Conservation (phyloP, 495 filamentous ascomycete genomes). For the Podospora conica region DNA sequence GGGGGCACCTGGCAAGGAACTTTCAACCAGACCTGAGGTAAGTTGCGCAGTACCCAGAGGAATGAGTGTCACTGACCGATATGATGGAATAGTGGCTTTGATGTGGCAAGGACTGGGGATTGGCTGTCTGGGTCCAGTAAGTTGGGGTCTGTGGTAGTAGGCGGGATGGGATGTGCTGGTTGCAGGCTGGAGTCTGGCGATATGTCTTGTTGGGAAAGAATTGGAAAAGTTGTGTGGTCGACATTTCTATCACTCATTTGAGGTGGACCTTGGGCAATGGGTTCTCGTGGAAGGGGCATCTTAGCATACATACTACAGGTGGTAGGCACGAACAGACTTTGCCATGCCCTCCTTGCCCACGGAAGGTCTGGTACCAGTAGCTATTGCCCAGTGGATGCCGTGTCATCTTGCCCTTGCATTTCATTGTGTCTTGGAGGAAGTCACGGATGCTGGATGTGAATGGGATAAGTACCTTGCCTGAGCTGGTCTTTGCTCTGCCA, state of each 20-base stretch:
- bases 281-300: background rate
- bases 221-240: background rate
- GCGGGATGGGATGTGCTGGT: background rate
- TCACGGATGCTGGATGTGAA: too few relatives aligned
- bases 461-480: too few relatives aligned
- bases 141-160: background rate
- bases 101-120: background rate
- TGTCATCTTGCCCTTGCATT: background rate
- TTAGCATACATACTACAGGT: background rate
- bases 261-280: background rate
- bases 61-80: background rate
- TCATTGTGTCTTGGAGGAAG: background rate
- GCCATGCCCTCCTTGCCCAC: background rate
- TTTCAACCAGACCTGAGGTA: background rate
- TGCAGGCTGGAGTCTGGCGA: background rate
- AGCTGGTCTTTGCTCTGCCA: too few relatives aligned
- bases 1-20: too few relatives aligned
- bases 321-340: background rate
- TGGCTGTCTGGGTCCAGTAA: background rate
- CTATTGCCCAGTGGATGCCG: too few relatives aligned
- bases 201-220: background rate
- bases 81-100: background rate
- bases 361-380: background rate
- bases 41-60: background rate
- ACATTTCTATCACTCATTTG: background rate